Evolutionary conservation across 2,329 filamentous ascomycete genomes (phyloP), one percentile per base, ranked within the genome.

Genomic region (Fusarium redolens): DNA sequence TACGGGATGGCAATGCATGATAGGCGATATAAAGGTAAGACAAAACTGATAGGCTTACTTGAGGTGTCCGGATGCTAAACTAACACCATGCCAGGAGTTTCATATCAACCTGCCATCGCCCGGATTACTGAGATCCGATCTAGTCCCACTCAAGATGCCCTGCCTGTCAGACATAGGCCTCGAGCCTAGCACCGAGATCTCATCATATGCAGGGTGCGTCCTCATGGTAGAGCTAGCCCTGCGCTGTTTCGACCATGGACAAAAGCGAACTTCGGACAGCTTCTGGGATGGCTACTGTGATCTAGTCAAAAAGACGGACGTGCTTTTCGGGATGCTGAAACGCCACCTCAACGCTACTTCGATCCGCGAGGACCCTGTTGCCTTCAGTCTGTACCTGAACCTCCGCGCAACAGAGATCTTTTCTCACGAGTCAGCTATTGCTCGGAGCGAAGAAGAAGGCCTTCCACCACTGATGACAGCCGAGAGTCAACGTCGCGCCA

Each of bases 201-300:
- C 54, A 22, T 57, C 54, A 11, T 57, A 57, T 12, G 40, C 54
- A 7, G 54, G 54, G 2, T 57, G 54, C 11, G 54, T 57, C 14
- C 22, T 57, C 4, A 57, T 57, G 54, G 54, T 57, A 25, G 40
- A 47, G 6, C n/a, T 57, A 2, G 54, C 54, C 5, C 40, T 57
- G 4, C 9, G 38, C n/a, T 57, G 17, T 10, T 45, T 57, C 8
- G 28, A 35, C 1, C 54, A 57, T 2, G 40, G n/a, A 9, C 38
- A 57, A 31, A 18, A 20, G 13, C 30, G 30, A 8, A 22, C 13
- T 15, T 47, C 54, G 1, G 6, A 25, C 4, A 20, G n/a, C 17
- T 57, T 57, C 40, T 57, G 54, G 54, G 54, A 57, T 20, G 40
- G 54, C 17, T 57, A 57, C n/a, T 57, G 40, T 15, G 30, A 25